Base-by-base conservation (phyloP, 2,329 filamentous ascomycete species). In the Penicillium hordei region DNA sequence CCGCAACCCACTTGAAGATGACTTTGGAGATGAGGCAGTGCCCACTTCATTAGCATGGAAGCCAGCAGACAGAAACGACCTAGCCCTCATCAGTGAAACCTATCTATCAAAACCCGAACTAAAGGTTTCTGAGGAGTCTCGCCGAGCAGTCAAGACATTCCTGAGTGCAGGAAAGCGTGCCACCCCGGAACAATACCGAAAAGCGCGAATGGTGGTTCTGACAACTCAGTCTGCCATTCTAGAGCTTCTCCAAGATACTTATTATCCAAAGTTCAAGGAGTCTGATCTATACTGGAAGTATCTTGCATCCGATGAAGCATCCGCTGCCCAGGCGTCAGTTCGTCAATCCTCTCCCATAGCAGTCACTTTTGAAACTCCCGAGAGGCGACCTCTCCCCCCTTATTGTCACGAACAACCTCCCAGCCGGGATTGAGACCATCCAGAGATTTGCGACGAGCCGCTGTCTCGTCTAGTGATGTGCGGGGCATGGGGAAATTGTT, bases 281-380 rank as follows among this genome's bases (percentile, higher is more conserved):
- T 96, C 94, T 0, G 94, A 97, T 69, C 76, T 99, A 0, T 99
- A 92, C 72, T 97, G 94, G 80, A 99, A 99, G 73, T 97, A 93
- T 71, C 81, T 99, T 1, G 91, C 93, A 8, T 90, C 93, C 13
- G 91, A 96, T 68, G 92, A 96, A 75, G 76, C 77, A 15, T 51
- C 53, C 40, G 64, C 73, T 33, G 43, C 68, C 34, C 65, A 66
- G 42, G 49, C 52, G 3, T 60, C 62, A 25, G 56, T 67, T 23
- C 65, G 61, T 12, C 58, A 59, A 42, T 58, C 62, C 23, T 65
- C 58, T 39, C 52, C 60, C 9, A 59, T 64, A 42, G 52, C 64
- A 15, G 59, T 62, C 42, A 53, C 60, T 7, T 57, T 64, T 23
- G 70, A 75, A 25, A 52, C 70, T n/a, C 69, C 72, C 25, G 73